Conservation (phyloP, 2,329 filamentous ascomycete species). For the Hypoxylon sp. region DNA sequence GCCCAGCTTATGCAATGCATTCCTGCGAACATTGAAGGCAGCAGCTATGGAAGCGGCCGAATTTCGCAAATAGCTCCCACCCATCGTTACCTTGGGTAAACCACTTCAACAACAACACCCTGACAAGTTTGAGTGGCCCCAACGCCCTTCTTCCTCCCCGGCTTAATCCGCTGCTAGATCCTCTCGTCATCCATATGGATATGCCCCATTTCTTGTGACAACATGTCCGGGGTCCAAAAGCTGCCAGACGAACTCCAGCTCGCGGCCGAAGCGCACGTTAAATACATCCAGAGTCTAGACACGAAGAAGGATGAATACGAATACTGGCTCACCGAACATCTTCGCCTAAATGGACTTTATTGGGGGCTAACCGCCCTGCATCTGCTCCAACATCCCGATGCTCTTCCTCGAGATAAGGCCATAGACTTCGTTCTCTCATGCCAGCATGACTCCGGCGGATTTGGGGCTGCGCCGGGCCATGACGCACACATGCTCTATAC, state of each 20-base stretch:
- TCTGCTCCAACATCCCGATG: constrained; percentile 84
- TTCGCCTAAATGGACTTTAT: constrained; percentile 95
- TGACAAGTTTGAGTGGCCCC: not conserved
- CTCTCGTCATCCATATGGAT: not conserved
- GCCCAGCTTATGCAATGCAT: not conserved
- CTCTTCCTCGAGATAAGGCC: constrained; percentile 83
- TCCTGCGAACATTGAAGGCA: not conserved
- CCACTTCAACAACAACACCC: not conserved
- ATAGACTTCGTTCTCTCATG: constrained; percentile 97
- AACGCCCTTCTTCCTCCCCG: not conserved
- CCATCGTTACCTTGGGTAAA: not conserved
- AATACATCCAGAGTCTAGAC: constrained; percentile 93
- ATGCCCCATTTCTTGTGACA: constrained; percentile 37
- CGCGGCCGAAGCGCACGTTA: constrained; percentile 77
- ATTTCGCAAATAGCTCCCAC: not conserved
- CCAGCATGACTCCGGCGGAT: constrained; percentile 88
- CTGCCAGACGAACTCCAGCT: constrained; percentile 62
- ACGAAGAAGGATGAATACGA: constrained; percentile 94
- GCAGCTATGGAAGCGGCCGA: not conserved
- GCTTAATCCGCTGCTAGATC: not conserved
- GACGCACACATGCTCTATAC: constrained; percentile 98
- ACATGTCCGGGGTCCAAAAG: constrained; percentile 57
- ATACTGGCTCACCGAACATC: constrained; percentile 97
- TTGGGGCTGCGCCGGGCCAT: constrained; percentile 93
- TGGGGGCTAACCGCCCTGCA: constrained; percentile 94